Evolutionary conservation across 2,329 filamentous ascomycete genomes (phyloP).

Genomic region (Colletotrichum spaethianum): DNA sequence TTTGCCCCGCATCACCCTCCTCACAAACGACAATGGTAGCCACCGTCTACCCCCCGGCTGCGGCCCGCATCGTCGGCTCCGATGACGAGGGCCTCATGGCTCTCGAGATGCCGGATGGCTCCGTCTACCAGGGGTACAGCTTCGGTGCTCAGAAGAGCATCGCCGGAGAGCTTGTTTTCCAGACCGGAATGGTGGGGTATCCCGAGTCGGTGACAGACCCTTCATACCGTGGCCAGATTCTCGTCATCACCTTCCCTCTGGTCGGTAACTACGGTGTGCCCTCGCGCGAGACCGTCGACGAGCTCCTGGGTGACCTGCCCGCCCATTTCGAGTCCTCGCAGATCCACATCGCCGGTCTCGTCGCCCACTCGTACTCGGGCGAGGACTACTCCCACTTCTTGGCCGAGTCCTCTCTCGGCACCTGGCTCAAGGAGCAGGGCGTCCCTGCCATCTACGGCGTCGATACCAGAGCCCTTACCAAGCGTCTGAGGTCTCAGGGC

Average conservation of each 20-base stretch:
- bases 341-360: conserved; percentile 94
- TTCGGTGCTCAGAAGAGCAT: conserved; percentile 96
- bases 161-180: conserved; percentile 97
- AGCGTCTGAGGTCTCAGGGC: conserved; percentile 92
- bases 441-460: conserved; percentile 96
- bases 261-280: conserved; percentile 99
- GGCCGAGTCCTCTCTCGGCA: conserved; percentile 88
- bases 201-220: conserved; percentile 93
- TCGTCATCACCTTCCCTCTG: conserved; percentile 95
- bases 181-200: conserved; percentile 99
- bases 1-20: conserved; percentile 32
- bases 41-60: conserved; percentile 67
- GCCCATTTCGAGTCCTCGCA: conserved; percentile 93
- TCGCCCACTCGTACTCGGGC: conserved; percentile 91
- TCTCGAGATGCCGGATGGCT: conserved; percentile 94
- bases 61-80: conserved; percentile 68
- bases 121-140: conserved; percentile 93
- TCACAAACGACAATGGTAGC: conserved; percentile 50
- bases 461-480: conserved; percentile 93
- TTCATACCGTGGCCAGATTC: conserved; percentile 91
- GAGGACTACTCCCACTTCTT: conserved; percentile 97
- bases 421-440: conserved; percentile 96
- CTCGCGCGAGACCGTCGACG: conserved; percentile 86
- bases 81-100: conserved; percentile 77
- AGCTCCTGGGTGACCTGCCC: conserved; percentile 86